A percentile compares a stretch with the other conserved stretches of the same genome.
phyloP scores from a whole-genome alignment of 129 eudicot species.

The Saussurea involucrata region DNA sequence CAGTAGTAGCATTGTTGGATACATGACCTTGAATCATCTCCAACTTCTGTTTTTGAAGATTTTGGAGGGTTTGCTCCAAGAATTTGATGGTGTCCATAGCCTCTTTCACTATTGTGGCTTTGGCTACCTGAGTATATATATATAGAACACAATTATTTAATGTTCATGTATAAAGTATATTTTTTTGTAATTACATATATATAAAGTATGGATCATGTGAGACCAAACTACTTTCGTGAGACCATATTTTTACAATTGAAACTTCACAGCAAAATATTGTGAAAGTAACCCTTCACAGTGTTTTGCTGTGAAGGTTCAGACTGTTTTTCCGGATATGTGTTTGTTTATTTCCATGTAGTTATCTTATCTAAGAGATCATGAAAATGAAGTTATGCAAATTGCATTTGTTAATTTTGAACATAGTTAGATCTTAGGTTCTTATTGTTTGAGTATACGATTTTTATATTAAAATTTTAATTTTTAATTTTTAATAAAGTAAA shows the following conservation, averaged over 20 bases:
- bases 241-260: too few species aligned
- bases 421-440: not conserved
- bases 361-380: not conserved
- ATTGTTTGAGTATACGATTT: not conserved
- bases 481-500: too few species aligned
- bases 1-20: not conserved
- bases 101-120: slow-evolving; percentile 60
- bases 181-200: too few species aligned
- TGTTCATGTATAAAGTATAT: too few species aligned
- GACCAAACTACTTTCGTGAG: too few species aligned
- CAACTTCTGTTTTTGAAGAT: slow-evolving; percentile 49
- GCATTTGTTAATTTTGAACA: not conserved
- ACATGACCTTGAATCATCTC: slow-evolving; percentile 33
- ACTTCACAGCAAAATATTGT: too few species aligned
- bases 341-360: not conserved
- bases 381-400: not conserved
- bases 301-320: too few species aligned
- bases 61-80: slow-evolving; percentile 44
- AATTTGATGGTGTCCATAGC: slow-evolving; percentile 52
- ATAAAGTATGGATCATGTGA: too few species aligned
- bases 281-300: too few species aligned
- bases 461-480: too few species aligned
- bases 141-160: not conserved
- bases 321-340: not conserved
- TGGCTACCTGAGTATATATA: slow-evolving; percentile 48